phyloP scores from a whole-genome alignment of 129 eudicot species.

The Apium graveolens region DNA sequence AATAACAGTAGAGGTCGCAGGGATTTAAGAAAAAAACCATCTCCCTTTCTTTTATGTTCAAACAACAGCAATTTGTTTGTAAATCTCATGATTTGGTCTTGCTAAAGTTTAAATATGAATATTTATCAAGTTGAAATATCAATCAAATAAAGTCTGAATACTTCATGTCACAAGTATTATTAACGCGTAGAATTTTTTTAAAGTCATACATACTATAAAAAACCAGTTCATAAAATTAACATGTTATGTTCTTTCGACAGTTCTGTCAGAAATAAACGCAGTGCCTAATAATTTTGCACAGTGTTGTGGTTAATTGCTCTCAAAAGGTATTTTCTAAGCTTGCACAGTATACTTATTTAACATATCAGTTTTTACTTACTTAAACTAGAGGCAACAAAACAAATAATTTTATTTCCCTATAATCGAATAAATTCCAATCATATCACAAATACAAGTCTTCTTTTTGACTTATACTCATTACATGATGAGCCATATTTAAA shows the following conservation, averaged over 20 bases:
- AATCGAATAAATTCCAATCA: no score
- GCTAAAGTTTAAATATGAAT: neutral
- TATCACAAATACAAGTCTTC: neutral
- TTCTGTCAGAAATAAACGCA: neutral
- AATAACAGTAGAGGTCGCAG: neutral
- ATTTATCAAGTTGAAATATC: neutral
- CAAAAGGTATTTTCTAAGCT: neutral
- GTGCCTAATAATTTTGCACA: neutral
- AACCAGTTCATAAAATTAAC: neutral
- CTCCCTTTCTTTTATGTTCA: neutral
- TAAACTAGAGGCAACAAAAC: neutral
- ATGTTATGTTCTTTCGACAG: neutral
- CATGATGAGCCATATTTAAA: neutral
- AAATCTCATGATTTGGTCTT: neutral
- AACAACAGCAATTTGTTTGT: neutral
- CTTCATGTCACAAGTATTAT: neutral
- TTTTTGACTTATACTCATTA: neutral
- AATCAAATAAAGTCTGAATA: neutral
- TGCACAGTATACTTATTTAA: neutral
- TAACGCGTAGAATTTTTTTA: neutral
- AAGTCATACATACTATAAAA: neutral
- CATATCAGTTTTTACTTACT: neutral
- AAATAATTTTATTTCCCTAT: neutral
- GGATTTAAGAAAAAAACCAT: neutral
- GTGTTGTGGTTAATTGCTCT: neutral